These are phyloP conservation scores for Hyaloperonospora arabidopsidis DNA, from an alignment of 352 stramenopile species.

Conservation along the genomic window DNA sequence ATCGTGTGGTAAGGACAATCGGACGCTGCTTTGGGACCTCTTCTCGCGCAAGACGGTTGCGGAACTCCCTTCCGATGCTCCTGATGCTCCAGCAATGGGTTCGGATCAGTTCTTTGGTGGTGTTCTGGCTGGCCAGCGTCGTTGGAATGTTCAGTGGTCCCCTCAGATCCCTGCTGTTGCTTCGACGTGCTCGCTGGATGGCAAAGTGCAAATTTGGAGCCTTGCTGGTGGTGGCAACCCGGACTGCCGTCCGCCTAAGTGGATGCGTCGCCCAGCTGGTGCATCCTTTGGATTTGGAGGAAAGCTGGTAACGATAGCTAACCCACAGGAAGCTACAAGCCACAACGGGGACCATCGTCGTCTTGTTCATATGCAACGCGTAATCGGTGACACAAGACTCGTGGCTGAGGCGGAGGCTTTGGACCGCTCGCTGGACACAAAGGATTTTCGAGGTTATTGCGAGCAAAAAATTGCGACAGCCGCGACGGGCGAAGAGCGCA, in stretches of 20 bases:
- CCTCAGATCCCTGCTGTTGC: conserved; percentile 91
- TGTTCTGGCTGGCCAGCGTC: conserved; percentile 62
- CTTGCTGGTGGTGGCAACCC: conserved; percentile 69
- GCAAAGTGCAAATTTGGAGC: conserved; percentile 93
- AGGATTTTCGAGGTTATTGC: conserved; percentile 91
- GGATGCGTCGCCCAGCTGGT: conserved; percentile 85
- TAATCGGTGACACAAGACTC: conserved; percentile 75
- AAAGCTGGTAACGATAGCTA: conserved; percentile 87
- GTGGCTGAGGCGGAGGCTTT: conserved; percentile 85
- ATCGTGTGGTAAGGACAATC: conserved; percentile 96
- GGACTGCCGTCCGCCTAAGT: conserved; percentile 89
- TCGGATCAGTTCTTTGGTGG: conserved; percentile 75
- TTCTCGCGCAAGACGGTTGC: conserved; percentile 89
- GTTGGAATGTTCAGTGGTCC: conserved; percentile 95
- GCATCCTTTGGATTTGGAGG: conserved; percentile 96
- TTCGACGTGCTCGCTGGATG: conserved; percentile 94
- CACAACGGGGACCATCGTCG: conserved; percentile 56
- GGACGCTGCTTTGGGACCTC: conserved; percentile 97
- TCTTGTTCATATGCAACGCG: conserved; percentile 72
- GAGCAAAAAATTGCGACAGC: conserved; percentile 77
- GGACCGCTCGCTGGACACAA: conserved; percentile 84
- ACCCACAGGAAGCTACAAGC: conserved; percentile 42
- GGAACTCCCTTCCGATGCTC: conserved; percentile 85
- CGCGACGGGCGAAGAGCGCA: conserved; percentile 52
- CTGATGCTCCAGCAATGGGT: conserved; percentile 53